Base-by-base conservation (phyloP, 805 yeast species). In the Saccharomycopsis oosterbeekiorum region DNA sequence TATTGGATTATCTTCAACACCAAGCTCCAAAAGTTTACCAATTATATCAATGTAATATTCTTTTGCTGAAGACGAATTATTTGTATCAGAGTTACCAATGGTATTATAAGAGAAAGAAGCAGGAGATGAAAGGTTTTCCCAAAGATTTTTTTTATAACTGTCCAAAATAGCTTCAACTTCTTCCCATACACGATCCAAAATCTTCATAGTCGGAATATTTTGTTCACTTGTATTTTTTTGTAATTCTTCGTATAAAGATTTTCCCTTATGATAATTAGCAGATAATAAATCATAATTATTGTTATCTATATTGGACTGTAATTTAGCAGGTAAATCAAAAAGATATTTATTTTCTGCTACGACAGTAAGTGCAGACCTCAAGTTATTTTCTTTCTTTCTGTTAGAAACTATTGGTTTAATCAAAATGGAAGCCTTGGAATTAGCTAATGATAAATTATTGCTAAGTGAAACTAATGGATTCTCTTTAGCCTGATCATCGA, bases 1-100 rank as follows among this genome's bases (percentile, higher is more conserved):
- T 5, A 86, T 80, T 4, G 93, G 93, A 68, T 83, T 85, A 60
- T 82, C 84, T 55, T 75, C 78, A 1, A 80, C 78, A n/a, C 84
- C 86, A 40, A 88, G 73, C 64, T 86, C 89, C 55, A 84, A 70
- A 40, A 87, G 73, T 65, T 80, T 81, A n/a, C 79, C 76, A 26
- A 86, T 79, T 12, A 78, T 68, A 29, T 42, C 57, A 24, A 73
- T 66, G 63, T 73, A 74, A 21, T 47, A 47, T 2, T 47, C 53
- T 47, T 47, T 47, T 56, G 71, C 67, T 21, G 70, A 71, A 24
- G 74, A 73, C 34, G 69, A 65, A 12, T 59, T 50, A 55, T 68
- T 72, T 4, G 70, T 63, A 29, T 66, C 66, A 11, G 15, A 21
- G 34, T 24, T 47, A 12, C 14, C 21, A 15, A 47, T 47, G 15